A percentile compares a stretch with the other conserved stretches of the same genome.
phyloP scores from a whole-genome alignment of 2,329 filamentous ascomycete species.

The Cordyceps farinosa region DNA sequence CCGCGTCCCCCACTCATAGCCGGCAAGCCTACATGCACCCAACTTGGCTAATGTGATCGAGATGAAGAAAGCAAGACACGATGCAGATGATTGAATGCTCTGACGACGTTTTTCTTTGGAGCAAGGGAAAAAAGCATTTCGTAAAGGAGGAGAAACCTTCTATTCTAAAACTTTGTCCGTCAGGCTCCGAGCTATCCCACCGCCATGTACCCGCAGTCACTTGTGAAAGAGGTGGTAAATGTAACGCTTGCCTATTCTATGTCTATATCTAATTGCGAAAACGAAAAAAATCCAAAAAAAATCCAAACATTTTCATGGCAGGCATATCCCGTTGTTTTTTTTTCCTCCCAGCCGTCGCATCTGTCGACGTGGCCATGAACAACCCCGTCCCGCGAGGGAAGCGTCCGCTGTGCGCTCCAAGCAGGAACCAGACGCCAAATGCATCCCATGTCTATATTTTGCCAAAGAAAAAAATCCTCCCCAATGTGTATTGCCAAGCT shows the following conservation, averaged over 20 bases:
- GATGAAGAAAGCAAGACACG: no score
- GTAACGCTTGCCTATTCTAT: constrained; percentile 12
- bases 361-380: background rate
- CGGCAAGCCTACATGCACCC: background rate
- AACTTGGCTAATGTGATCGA: background rate
- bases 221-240: background rate
- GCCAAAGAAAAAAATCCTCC: background rate
- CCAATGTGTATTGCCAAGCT: background rate
- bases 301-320: background rate
- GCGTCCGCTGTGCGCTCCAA: background rate
- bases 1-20: background rate
- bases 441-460: constrained; percentile 2
- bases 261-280: constrained; percentile 12
- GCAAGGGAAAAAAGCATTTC: no score
- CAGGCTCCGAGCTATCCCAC: no score
- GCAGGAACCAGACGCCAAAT: background rate
- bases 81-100: no score
- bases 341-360: background rate
- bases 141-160: background rate
- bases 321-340: background rate
- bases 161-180: background rate
- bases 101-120: no score
- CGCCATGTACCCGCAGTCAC: background rate
- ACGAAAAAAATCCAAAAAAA: background rate
- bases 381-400: constrained; percentile 9